Evolutionary conservation across 306 rosid species (phyloP).

Genomic region (Ammopiptanthus mongolicus): DNA sequence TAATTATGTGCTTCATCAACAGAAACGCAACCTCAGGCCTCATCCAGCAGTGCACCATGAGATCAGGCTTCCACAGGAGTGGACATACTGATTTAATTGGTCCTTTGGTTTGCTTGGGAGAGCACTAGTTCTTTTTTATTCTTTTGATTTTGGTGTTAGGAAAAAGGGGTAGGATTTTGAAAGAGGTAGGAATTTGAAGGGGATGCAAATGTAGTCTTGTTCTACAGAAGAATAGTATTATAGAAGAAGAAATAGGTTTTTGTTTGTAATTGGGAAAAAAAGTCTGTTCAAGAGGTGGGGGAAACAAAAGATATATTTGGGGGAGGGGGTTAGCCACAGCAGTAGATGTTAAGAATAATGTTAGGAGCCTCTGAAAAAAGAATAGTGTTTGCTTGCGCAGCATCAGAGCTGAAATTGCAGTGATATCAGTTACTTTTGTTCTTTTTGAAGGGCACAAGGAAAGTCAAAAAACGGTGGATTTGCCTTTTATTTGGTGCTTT

Average conservation of each 20-base stretch:
- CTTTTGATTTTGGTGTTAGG: background rate
- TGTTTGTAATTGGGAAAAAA: background rate
- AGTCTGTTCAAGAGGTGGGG: background rate
- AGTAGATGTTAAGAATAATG: slow-evolving; percentile 19
- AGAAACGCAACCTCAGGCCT: slow-evolving; percentile 33
- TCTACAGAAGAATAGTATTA: slow-evolving; percentile 25
- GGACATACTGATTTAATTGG: slow-evolving; percentile 53
- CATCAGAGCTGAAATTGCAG: slow-evolving; percentile 14
- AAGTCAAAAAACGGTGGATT: slow-evolving; percentile 23
- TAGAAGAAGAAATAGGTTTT: slow-evolving; percentile 22
- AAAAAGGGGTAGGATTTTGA: background rate
- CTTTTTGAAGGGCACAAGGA: slow-evolving; percentile 15
- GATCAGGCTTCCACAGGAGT: slow-evolving; percentile 72
- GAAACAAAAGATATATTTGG: background rate
- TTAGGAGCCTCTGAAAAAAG: slow-evolving; percentile 2
- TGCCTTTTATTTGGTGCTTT: background rate
- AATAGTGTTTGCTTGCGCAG: background rate
- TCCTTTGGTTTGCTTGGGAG: slow-evolving; percentile 1
- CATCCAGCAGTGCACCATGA: slow-evolving; percentile 45
- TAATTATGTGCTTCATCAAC: slow-evolving; percentile 23
- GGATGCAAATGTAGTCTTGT: background rate
- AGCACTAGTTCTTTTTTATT: background rate
- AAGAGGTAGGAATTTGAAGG: background rate
- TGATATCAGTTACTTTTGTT: slow-evolving; percentile 30
- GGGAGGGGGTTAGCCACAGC: background rate